Conservation (phyloP, 2,329 filamentous ascomycete genomes). For the Ceratocystis lukuohia region DNA sequence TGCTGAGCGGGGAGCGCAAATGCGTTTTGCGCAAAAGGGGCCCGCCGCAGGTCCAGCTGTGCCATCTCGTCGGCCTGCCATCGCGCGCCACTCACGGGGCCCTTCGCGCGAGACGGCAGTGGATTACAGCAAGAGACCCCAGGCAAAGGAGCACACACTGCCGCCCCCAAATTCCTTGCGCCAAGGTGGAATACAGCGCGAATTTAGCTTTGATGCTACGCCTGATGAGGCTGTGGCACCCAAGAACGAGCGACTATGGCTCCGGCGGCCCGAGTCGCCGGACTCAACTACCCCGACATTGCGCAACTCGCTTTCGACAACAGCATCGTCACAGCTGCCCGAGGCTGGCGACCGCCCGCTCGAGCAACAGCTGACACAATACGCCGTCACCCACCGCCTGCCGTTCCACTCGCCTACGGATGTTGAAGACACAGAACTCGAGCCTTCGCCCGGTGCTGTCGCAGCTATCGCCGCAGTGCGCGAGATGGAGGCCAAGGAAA, state of each 20-base stretch:
- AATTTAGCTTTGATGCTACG: slow-evolving; percentile 10
- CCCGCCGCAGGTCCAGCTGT: background rate
- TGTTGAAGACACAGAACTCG: background rate
- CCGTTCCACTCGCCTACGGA: slow-evolving; percentile 10
- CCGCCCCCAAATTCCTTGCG: background rate
- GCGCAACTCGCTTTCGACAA: slow-evolving; percentile 13
- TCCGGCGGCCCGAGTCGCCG: slow-evolving; percentile 12
- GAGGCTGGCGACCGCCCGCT: background rate
- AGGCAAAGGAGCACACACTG: background rate
- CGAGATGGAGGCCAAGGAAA: background rate
- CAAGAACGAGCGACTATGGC: background rate
- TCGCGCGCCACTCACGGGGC: background rate
- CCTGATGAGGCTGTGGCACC: slow-evolving; percentile 5
- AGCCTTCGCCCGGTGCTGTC: background rate
- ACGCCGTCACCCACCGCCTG: slow-evolving; percentile 1
- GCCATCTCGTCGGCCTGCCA: background rate
- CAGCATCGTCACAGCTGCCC: slow-evolving; percentile 5
- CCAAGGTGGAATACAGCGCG: background rate
- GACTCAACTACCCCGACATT: slow-evolving; percentile 11
- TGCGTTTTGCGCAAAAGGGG: background rate
- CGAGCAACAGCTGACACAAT: slow-evolving; percentile 4
- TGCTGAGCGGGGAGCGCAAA: background rate
- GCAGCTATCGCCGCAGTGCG: background rate
- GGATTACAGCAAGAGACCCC: background rate
- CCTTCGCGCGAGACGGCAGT: background rate